Conservation (phyloP, 495 filamentous ascomycete species). For the Penicillium macrosclerotiorum region DNA sequence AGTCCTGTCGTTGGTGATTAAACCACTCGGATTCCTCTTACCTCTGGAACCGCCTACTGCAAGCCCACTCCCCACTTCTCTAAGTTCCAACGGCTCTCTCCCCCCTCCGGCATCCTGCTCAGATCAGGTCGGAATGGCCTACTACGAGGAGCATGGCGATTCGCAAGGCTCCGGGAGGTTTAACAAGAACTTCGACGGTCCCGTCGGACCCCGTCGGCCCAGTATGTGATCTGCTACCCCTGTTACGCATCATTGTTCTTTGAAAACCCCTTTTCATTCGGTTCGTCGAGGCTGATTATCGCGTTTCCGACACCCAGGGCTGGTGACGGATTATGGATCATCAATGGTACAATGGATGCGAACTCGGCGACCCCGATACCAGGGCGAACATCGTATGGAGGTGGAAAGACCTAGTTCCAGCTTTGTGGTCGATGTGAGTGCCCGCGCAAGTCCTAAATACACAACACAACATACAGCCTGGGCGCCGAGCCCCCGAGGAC, state of each 20-base stretch:
- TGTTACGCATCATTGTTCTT: no score
- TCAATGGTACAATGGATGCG: constrained; percentile 93
- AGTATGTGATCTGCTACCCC: no score
- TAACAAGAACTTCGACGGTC: constrained; percentile 38
- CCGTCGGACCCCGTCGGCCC: constrained; percentile 41
- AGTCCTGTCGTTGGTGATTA: constrained; percentile 4
- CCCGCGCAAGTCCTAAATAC: no score
- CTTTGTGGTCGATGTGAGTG: constrained; percentile 83
- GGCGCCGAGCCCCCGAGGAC: no score
- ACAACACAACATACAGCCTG: no score
- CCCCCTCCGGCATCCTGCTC: not conserved
- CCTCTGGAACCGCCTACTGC: not conserved
- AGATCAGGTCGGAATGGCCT: constrained; percentile 34
- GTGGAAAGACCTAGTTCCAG: constrained; percentile 79
- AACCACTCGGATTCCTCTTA: constrained; percentile 1
- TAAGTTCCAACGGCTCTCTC: no score
- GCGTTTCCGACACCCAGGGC: no score
- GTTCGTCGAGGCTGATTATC: no score
- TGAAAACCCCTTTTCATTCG: no score
- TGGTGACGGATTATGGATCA: constrained; percentile 94
- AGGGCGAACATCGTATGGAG: constrained; percentile 64
- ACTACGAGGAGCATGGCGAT: constrained; percentile 41
- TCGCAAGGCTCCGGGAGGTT: constrained; percentile 34
- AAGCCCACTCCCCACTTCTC: not conserved
- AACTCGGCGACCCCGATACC: constrained; percentile 73